Conservation (phyloP, 345 rosid genomes). For the Camelina hispida region DNA sequence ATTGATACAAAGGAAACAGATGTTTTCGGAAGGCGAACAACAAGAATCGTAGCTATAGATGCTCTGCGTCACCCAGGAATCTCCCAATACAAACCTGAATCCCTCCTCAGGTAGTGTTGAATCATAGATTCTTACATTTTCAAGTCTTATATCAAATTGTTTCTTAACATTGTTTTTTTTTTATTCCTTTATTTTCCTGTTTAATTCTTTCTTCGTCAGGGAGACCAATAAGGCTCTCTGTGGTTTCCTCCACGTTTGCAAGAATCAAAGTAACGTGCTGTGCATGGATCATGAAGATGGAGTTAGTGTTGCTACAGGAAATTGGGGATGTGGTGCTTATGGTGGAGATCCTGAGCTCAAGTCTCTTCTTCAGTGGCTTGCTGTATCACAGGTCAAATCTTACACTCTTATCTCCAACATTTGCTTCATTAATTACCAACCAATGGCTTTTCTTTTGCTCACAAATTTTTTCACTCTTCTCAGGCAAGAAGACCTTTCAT, state of each 20-base stretch:
- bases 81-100: constrained; percentile 57
- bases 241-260: constrained; percentile 72
- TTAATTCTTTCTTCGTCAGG: constrained; percentile 41
- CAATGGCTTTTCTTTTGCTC: background rate
- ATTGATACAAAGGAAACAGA: constrained; percentile 62
- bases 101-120: constrained; percentile 58
- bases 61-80: constrained; percentile 66
- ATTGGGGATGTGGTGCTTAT: constrained; percentile 98
- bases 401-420: background rate
- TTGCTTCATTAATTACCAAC: background rate
- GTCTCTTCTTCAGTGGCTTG: constrained; percentile 90
- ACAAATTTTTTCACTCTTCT: constrained; percentile 21
- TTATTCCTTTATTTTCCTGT: background rate
- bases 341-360: constrained; percentile 91
- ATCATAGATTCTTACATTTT: background rate
- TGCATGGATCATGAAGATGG: constrained; percentile 47
- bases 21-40: constrained; percentile 63
- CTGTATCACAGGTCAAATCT: constrained; percentile 78
- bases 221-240: constrained; percentile 83
- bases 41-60: constrained; percentile 76
- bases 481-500: constrained; percentile 78
- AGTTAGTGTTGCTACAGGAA: constrained; percentile 77
- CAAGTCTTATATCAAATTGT: background rate
- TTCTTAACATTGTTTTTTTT: background rate
- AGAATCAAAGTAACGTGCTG: constrained; percentile 30